Evolutionary conservation across 1,139 yeast species (phyloP), one percentile per base, ranked within the genome.

Genomic region (Chernovozyma aurita): DNA sequence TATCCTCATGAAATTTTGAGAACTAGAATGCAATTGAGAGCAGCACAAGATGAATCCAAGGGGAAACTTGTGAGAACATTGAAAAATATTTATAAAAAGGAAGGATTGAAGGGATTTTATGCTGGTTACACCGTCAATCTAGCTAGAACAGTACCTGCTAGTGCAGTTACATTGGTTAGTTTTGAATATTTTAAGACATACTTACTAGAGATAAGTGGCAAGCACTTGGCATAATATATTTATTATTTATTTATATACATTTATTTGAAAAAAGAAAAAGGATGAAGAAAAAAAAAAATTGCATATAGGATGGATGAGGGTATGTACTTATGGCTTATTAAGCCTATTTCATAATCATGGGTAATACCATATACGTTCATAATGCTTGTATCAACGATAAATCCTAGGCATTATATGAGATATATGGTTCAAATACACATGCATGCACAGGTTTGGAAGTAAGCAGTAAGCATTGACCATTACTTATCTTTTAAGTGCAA

Each of bases 1-100:
- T 92, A 92, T 53, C 98, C 98, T 1, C 99, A 92, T 62, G 99
- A 92, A 57, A 92, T 92, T 30, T 69, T 94, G 34, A 74, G 99
- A 48, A 90, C 98, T 4, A 73, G 97, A 51, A 75, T 88, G 76
- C 98, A 92, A 62, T 76, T 85, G 61, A 41, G 43, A 36, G 34
- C 38, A 15, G 41, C 44, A 30, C 39, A 45, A 27, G 36, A 36
- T 27, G 39, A 39, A 32, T 28, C 39, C 16, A 42, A 48, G 24
- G 47, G 46, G 17, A 47, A 49, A 25, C 45, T 68, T 35, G 36
- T 57, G 21, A 46, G 49, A 9, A 53, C 63, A 14, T 52, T 63
- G 15, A 55, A 57, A 31, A 65, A 71, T 7, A 80, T 88, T 17
- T 81, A 76, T 52, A 49, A 52, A 33, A 78, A 73, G 42, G 97